Evolutionary conservation across 352 stramenopile genomes (phyloP).

Genomic region (Phytopythium montanum): DNA sequence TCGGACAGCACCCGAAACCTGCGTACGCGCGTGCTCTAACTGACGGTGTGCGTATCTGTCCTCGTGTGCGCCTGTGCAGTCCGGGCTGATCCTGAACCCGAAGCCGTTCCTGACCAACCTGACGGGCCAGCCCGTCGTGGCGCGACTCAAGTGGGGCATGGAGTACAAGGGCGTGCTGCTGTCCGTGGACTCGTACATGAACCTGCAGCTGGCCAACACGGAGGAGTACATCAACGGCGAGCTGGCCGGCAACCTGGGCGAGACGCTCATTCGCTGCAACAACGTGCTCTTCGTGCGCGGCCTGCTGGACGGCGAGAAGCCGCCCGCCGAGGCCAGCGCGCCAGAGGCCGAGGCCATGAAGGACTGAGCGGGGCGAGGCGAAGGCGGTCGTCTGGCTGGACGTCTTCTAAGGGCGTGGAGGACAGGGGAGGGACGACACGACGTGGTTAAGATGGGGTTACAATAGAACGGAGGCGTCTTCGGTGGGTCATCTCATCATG

Average conservation of each 20-base stretch:
- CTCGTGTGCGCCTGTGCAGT: slow-evolving; percentile 25
- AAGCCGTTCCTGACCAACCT: slow-evolving; percentile 95
- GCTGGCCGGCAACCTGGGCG: slow-evolving; percentile 95
- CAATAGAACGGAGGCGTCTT: not conserved
- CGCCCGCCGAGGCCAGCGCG: slow-evolving; percentile 21
- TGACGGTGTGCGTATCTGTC: slow-evolving; percentile 11
- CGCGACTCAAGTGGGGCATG: slow-evolving; percentile 99
- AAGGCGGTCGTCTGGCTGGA: not conserved
- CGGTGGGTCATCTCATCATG: not conserved
- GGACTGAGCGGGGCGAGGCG: slow-evolving; percentile 5
- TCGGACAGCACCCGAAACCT: too few relatives aligned
- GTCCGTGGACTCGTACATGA: slow-evolving; percentile 99
- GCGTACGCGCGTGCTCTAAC: slow-evolving; percentile 3
- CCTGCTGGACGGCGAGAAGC: slow-evolving; percentile 73
- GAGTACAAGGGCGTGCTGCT: slow-evolving; percentile 96
- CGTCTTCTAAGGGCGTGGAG: not conserved
- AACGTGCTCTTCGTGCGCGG: slow-evolving; percentile 98
- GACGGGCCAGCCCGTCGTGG: slow-evolving; percentile 94
- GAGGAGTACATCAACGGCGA: slow-evolving; percentile 98
- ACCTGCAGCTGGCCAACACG: slow-evolving; percentile 95
- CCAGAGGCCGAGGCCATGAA: slow-evolving; percentile 42
- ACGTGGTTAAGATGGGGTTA: not conserved
- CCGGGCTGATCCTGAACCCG: slow-evolving; percentile 91
- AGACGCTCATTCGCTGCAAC: slow-evolving; percentile 99
- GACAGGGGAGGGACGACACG: not conserved